Evolutionary conservation across 306 rosid genomes (phyloP).

Genomic region (Malus orientalis): DNA sequence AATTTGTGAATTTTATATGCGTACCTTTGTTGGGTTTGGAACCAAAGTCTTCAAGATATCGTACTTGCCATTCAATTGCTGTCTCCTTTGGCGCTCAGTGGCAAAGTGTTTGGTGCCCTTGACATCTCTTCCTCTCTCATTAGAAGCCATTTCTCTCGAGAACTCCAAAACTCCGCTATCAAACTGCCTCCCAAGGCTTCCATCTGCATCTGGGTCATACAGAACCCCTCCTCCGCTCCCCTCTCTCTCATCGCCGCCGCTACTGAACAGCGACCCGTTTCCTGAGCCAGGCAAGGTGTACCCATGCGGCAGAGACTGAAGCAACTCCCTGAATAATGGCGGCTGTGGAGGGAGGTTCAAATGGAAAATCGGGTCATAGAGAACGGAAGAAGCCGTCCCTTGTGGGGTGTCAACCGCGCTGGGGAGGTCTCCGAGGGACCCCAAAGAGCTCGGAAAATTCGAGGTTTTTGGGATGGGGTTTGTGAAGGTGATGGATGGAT

Average conservation of each 20-base stretch:
- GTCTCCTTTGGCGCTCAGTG: constrained; percentile 59
- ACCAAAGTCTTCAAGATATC: constrained; percentile 36
- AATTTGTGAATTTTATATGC: not conserved
- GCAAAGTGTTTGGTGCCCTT: constrained; percentile 38
- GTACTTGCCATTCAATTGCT: constrained; percentile 41
- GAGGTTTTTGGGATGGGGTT: constrained; percentile 36
- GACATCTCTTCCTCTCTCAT: constrained; percentile 35
- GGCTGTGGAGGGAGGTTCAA: constrained; percentile 89
- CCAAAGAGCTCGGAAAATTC: constrained; percentile 30
- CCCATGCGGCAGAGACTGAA: constrained; percentile 67
- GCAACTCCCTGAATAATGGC: constrained; percentile 57
- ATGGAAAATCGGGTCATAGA: constrained; percentile 68
- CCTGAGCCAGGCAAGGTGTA: constrained; percentile 49
- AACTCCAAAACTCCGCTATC: constrained; percentile 63
- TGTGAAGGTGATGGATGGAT: constrained; percentile 46
- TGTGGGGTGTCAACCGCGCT: constrained; percentile 16
- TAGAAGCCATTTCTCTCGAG: constrained; percentile 32
- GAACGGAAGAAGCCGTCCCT: constrained; percentile 2
- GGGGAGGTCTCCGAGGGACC: constrained; percentile 46
- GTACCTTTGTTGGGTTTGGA: constrained; percentile 72
- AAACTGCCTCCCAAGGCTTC: constrained; percentile 34
- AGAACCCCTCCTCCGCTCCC: constrained; percentile 25
- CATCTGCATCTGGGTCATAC: constrained; percentile 9
- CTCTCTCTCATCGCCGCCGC: constrained; percentile 55
- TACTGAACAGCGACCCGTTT: constrained; percentile 39